Percentiles rank a stretch among this genome's conserved stretches.
Conservation (phyloP, 441 rosid species). For the Hypseocharis bilobata region DNA sequence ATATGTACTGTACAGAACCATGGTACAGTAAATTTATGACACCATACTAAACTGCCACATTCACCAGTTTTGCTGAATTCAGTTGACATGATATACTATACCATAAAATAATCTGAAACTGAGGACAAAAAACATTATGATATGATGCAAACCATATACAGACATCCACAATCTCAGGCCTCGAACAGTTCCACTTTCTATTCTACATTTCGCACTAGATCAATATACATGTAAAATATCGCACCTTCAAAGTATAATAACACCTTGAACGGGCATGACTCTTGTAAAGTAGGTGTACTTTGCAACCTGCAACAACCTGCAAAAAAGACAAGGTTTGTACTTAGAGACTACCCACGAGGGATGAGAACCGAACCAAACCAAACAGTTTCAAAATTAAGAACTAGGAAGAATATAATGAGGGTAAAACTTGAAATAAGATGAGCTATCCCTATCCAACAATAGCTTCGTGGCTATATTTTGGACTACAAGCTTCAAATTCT, state of each 20-base stretch:
- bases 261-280: neutral
- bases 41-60: too few species aligned
- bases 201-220: neutral
- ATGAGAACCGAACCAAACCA: neutral
- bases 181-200: neutral
- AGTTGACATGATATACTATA: neutral
- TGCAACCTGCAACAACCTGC: constrained; percentile 7
- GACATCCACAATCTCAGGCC: constrained; percentile 6
- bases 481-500: neutral
- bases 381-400: neutral
- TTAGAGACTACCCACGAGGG: neutral
- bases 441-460: neutral
- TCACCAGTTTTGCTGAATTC: neutral
- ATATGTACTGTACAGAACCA: too few species aligned
- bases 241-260: neutral
- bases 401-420: neutral
- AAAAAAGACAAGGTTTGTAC: neutral
- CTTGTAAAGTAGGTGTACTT: neutral
- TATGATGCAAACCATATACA: constrained; percentile 2
- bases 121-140: neutral
- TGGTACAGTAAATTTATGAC: too few species aligned
- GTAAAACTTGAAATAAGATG: neutral
- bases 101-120: neutral
- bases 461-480: neutral
- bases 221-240: constrained; percentile 5